Base-by-base conservation (phyloP, 148 eudicot genomes). In the Amaranthus palmeri region DNA sequence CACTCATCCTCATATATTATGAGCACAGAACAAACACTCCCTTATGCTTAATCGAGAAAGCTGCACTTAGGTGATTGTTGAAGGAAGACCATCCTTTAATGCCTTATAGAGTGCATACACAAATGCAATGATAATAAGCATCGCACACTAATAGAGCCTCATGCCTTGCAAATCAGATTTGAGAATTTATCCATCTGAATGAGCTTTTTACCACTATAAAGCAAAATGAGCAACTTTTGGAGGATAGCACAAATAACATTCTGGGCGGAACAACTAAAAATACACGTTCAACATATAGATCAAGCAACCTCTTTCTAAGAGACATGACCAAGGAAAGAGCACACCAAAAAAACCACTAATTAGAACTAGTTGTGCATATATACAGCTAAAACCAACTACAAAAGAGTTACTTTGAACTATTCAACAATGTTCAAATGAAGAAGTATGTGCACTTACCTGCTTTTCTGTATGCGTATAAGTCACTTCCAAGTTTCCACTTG, bases 401-500 rank as follows among this genome's bases (percentile, higher is more conserved):
- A 64, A 45, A 55, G 43, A 41, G 52, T 3, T 13, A 73, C 17
- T 44, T 67, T 59, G 62, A 47, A 78, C 54, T 47, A 17, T 63
- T 3, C 18, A 65, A 12, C 18, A 59, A 4, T 53, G 52, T 46
- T 10, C 58, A 49, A 65, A 52, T 36, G 4, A 55, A 65, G 72
- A 73, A 76, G 53, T 11, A 18, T 42, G n/a, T 10, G 7, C 60
- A 81, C 95, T 41, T 86, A 90, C 98, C 79, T 88, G 86, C 69
- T 91, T 90, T 76, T 90, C 99, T 4, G 65, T 88, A 74, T 95
- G 99, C 10, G 96, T 91, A 77, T 88, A 95, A 42, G 97, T 90
- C 43, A 87, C 97, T 82, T 92, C 97, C 85, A 95, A 79, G 74
- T 83, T 88, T 65, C 99, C 97, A 77, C 88, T 86, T 50, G 81